These are phyloP conservation scores for Globisporangium acanthophoron DNA, from an alignment of 352 stramenopile species.

Conservation along the genomic window DNA sequence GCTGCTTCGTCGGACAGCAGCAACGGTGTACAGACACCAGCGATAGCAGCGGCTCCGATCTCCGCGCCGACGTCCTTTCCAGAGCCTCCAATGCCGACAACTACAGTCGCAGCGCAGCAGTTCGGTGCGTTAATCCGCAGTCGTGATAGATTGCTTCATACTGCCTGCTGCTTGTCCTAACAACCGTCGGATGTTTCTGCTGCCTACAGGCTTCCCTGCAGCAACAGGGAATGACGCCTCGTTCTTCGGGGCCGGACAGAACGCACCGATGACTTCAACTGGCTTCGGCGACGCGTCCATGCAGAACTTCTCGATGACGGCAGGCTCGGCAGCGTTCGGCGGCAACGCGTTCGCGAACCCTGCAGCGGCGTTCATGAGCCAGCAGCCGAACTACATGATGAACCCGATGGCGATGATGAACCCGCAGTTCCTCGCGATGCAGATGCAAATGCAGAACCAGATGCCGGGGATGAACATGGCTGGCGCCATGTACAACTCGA, in stretches of 20 bases:
- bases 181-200: background rate
- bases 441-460: constrained; percentile 47
- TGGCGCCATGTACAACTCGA: constrained; percentile 33
- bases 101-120: constrained; percentile 6
- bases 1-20: background rate
- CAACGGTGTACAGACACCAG: background rate
- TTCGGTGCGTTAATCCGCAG: constrained; percentile 5
- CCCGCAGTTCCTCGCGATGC: constrained; percentile 51
- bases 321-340: constrained; percentile 21
- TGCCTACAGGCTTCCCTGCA: background rate
- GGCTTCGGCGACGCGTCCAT: constrained; percentile 20
- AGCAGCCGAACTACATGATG: constrained; percentile 44
- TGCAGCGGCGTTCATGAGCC: constrained; percentile 23
- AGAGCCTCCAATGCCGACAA: constrained; percentile 30
- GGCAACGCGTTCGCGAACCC: constrained; percentile 25
- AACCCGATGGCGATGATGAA: constrained; percentile 44
- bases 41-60: background rate
- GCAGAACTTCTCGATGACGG: constrained; percentile 9
- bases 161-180: background rate
- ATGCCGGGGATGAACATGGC: constrained; percentile 42
- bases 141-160: background rate
- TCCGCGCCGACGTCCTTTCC: constrained; percentile 31
- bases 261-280: constrained; percentile 12
- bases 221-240: background rate
- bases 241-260: constrained; percentile 14